Evolutionary conservation across 306 rosid genomes (phyloP), one percentile per base, ranked within the genome.

Genomic region (Sicyos baderoa): DNA sequence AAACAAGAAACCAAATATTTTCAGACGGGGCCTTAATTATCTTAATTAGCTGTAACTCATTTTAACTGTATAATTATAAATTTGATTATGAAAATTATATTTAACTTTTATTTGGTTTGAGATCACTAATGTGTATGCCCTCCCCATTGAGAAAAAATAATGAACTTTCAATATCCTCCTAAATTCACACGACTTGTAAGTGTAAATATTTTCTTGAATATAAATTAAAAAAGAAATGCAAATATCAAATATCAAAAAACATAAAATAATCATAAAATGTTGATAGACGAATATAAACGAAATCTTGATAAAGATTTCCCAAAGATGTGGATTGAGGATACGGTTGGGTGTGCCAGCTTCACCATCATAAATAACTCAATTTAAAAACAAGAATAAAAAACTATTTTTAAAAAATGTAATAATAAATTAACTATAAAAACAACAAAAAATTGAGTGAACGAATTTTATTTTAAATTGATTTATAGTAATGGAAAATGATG

Each of bases 331-430:
- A 57, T 27, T 6, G 64, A 27, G 64, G 64, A 27, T 57, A 13
- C 5, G 42, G 64, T 27, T 57, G 64, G 64, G 64, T 57, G 15
- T 57, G 64, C 64, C 64, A 57, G n/a, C 64, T 57, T 57, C 64
- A 23, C 64, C 62, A 56, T 11, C 37, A 13, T 23, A 23, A 54
- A 54, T 14, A 54, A 54, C 29, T 21, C 59, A 22, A 54, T 29
- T 29, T 16, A 15, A 60, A 23, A 6, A 58, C 9, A 2, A 27
- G 2, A 23, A 22, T 3, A 22, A 22, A 22, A 21, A 25, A 25
- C 7, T 58, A 58, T 1, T 6, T 4, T 29, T 5, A 0, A 2
- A 2, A 59, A 59, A 7, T 5, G 23, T 0, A 23, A 22, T 23
- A 57, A 57, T 57, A 57, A 22, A 22, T 23, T 17, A n/a, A 22